A percentile compares a stretch with the other conserved stretches of the same genome.
Conservation (phyloP, 495 filamentous ascomycete genomes). For the Beverwykella pulmonaria region DNA sequence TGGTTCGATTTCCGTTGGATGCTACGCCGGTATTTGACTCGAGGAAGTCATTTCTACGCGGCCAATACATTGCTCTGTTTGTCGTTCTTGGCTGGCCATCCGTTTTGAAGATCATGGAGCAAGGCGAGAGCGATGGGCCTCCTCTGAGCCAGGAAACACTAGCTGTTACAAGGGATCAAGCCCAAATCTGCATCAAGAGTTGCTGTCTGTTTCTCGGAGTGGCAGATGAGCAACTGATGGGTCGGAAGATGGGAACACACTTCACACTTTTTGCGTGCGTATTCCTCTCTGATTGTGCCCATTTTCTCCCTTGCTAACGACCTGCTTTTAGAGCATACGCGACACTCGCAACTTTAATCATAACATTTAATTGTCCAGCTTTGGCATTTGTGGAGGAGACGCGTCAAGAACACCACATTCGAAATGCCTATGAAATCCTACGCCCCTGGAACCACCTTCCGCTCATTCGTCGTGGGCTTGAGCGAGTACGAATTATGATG, state of each 20-base stretch:
- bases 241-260: slow-evolving; percentile 28
- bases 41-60: slow-evolving; percentile 27
- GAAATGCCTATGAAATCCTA: slow-evolving; percentile 21
- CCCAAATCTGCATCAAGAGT: slow-evolving; percentile 19
- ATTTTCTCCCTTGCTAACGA: background rate
- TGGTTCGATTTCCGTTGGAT: slow-evolving; percentile 27
- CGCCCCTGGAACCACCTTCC: slow-evolving; percentile 26
- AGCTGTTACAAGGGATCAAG: slow-evolving; percentile 20
- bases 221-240: slow-evolving; percentile 34
- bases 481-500: slow-evolving; percentile 22
- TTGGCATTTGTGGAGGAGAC: slow-evolving; percentile 25
- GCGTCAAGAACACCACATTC: slow-evolving; percentile 24
- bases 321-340: slow-evolving; percentile 15
- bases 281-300: background rate
- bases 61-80: slow-evolving; percentile 31
- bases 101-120: slow-evolving; percentile 29
- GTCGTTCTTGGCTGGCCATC: slow-evolving; percentile 34
- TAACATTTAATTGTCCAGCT: slow-evolving; percentile 25
- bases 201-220: slow-evolving; percentile 20
- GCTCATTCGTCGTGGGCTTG: slow-evolving; percentile 22
- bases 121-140: slow-evolving; percentile 7
- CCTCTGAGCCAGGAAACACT: background rate
- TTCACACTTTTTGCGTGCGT: slow-evolving; percentile 28
- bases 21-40: slow-evolving; percentile 30
- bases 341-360: slow-evolving; percentile 23